Evolutionary conservation across 345 rosid genomes (phyloP).

Genomic region (Salix purpurea): DNA sequence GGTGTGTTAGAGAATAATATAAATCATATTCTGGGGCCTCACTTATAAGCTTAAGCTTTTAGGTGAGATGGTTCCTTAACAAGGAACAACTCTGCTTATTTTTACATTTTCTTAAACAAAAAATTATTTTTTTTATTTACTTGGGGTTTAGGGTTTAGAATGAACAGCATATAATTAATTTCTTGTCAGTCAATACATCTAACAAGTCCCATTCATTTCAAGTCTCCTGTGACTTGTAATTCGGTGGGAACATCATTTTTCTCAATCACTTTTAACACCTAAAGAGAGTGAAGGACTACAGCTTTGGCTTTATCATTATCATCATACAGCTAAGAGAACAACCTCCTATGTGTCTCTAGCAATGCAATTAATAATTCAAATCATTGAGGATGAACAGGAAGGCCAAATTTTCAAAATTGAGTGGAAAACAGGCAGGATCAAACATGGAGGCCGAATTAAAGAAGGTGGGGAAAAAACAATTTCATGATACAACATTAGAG

Average conservation of each 20-base stretch:
- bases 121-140: too few species aligned
- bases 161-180: too few species aligned
- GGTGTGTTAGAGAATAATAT: too few species aligned
- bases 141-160: too few species aligned
- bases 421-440: background rate
- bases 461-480: conserved; percentile 9
- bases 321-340: background rate
- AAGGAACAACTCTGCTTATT: background rate
- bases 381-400: conserved; percentile 5
- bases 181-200: too few species aligned
- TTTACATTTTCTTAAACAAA: too few species aligned
- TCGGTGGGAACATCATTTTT: background rate
- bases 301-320: background rate
- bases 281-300: background rate
- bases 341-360: background rate
- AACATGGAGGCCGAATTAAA: background rate
- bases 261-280: background rate
- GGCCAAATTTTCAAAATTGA: background rate
- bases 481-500: background rate
- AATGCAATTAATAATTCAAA: background rate
- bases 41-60: too few species aligned
- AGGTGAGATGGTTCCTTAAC: too few species aligned
- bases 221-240: background rate
- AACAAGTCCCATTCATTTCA: background rate
- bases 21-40: too few species aligned